Base-by-base conservation (phyloP, 441 rosid species). In the Syzygium syzygioides region DNA sequence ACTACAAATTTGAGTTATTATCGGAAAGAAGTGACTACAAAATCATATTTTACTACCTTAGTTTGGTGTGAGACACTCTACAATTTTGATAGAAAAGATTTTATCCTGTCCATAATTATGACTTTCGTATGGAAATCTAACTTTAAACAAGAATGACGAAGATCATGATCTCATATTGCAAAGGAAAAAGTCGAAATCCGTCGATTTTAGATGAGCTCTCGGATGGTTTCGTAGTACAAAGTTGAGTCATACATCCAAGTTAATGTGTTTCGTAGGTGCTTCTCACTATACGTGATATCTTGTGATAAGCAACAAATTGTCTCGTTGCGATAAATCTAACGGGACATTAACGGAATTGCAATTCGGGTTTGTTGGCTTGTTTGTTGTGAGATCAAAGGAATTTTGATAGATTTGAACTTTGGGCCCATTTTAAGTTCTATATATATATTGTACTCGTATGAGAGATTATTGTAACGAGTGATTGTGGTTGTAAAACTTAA, bases 141-240 rank as follows among this genome's bases (percentile, higher is more conserved):
- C 1, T 62, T 62, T n/a, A 62, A 64, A 64, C 1, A 64, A 64
- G 37, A n/a, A n/a, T n/a, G 15, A 64, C 20, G 7, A 64, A 60
- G 37, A n/a, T 64, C 0, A 8, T 30, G 11, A 30, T 64, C 11
- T 64, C 71, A 62, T n/a, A n/a, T n/a, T n/a, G n/a, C 5, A 62
- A 62, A n/a, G 32, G 37, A 64, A 64, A 7, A n/a, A 15, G 5
- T 15, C 11, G 3, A 64, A 64, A 14, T 45, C 30, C 1, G 30
- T 15, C 6, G 0, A 62, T 62, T 62, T 0, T n/a, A 62, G 37
- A 62, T 62, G 10, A 62, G 10, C 37, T 62, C 37, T n/a, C 11
- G 5, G 10, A 62, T n/a, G 37, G 4, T 62, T 7, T 60, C 18
- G 0, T 14, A 14, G 15, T n/a, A 30, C 5, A 0, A n/a, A 30